Conservation (phyloP, 306 rosid species). For the Boehmeria nivea region DNA sequence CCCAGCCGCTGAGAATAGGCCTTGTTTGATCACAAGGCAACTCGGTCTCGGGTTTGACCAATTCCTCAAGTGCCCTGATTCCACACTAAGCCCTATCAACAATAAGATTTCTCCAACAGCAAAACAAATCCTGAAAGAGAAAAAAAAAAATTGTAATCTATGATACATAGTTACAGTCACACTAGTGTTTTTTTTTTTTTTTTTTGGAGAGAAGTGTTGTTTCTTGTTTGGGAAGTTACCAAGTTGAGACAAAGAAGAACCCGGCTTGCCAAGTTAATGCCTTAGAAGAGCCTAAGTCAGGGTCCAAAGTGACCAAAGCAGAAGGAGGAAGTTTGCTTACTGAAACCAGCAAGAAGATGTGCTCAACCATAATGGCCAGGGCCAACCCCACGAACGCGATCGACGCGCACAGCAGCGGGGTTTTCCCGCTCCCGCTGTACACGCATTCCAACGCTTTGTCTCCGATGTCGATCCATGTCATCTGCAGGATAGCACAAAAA, state of each 20-base stretch:
- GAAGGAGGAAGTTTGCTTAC: slow-evolving; percentile 63
- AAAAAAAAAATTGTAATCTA: not conserved
- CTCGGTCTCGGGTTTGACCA: slow-evolving; percentile 54
- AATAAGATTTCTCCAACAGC: slow-evolving; percentile 78
- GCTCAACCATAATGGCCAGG: slow-evolving; percentile 53
- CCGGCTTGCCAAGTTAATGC: slow-evolving; percentile 64
- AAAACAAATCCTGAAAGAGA: slow-evolving; percentile 61
- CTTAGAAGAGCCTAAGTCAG: slow-evolving; percentile 47
- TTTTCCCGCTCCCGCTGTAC: slow-evolving; percentile 71
- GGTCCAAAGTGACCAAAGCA: slow-evolving; percentile 47
- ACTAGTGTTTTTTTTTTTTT: too few relatives aligned
- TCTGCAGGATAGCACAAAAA: slow-evolving; percentile 41
- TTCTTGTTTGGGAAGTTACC: slow-evolving; percentile 61
- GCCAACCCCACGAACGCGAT: slow-evolving; percentile 76
- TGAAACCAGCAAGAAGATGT: slow-evolving; percentile 64
- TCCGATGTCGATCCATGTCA: slow-evolving; percentile 39
- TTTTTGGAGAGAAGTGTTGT: too few relatives aligned
- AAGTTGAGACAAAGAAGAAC: slow-evolving; percentile 69
- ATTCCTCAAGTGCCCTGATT: slow-evolving; percentile 75
- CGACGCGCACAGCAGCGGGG: slow-evolving; percentile 63
- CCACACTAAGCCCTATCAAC: slow-evolving; percentile 66
- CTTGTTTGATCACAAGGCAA: slow-evolving; percentile 54
- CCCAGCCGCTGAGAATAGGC: slow-evolving; percentile 72
- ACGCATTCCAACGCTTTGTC: slow-evolving; percentile 50
- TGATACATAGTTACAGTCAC: too few relatives aligned